Evolutionary conservation across 2,329 filamentous ascomycete genomes (phyloP).

Genomic region (Phoma herbarum): DNA sequence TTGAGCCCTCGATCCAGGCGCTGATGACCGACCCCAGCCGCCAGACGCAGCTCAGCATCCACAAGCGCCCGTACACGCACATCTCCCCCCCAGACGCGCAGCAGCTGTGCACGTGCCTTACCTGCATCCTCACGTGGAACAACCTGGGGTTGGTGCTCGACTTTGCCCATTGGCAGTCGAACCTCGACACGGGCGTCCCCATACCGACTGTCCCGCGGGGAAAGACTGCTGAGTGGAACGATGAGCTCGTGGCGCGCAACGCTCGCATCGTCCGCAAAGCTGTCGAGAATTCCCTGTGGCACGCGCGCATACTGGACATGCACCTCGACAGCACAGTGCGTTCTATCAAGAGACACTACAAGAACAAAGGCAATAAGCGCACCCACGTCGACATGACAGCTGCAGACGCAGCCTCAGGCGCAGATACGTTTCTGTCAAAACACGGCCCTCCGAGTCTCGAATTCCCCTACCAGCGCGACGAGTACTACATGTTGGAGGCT

Average conservation of each 20-base stretch:
- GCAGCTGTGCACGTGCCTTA: constrained; percentile 65
- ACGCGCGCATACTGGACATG: constrained; percentile 60
- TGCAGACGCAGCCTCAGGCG: constrained; percentile 57
- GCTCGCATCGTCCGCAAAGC: constrained; percentile 58
- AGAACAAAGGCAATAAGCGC: constrained; percentile 60
- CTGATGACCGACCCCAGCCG: constrained; percentile 55
- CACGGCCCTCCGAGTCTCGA: constrained; percentile 62
- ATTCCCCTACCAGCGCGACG: constrained; percentile 64
- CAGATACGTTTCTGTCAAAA: constrained; percentile 61
- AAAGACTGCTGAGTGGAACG: constrained; percentile 60
- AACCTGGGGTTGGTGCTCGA: constrained; percentile 64
- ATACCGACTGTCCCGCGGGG: constrained; percentile 63
- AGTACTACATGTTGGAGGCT: constrained; percentile 67
- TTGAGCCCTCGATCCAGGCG: constrained; percentile 50
- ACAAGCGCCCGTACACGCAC: constrained; percentile 63
- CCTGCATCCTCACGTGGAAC: constrained; percentile 66
- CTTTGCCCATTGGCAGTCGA: constrained; percentile 64
- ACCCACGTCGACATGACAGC: constrained; percentile 58
- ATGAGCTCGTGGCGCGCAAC: constrained; percentile 54
- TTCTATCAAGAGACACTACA: constrained; percentile 58
- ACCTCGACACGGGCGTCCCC: constrained; percentile 61
- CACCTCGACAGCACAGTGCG: constrained; percentile 59
- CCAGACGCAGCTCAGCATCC: constrained; percentile 56
- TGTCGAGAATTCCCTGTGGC: constrained; percentile 58
- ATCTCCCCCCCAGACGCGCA: constrained; percentile 57